A percentile compares a stretch with the other conserved stretches of the same genome.
These are phyloP conservation scores for Eucalyptus sideroxylon DNA, from an alignment of 345 rosid species.

Conservation along the genomic window DNA sequence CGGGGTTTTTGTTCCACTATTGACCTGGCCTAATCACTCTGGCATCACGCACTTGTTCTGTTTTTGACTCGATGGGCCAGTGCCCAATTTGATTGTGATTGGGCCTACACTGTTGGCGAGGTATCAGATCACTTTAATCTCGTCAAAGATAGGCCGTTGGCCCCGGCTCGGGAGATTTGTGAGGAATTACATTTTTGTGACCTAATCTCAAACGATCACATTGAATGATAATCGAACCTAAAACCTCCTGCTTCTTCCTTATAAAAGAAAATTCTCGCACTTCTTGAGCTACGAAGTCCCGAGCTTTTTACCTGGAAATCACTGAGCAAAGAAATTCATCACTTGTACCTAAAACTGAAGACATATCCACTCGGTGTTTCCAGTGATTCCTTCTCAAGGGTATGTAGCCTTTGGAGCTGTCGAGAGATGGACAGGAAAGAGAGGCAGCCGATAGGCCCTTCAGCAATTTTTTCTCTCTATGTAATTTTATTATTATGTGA, in stretches of 20 bases:
- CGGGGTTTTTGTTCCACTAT: background rate
- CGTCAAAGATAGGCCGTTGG: background rate
- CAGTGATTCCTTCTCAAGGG: background rate
- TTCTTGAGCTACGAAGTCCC: background rate
- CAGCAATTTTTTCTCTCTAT: background rate
- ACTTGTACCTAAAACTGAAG: background rate
- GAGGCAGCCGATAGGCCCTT: background rate
- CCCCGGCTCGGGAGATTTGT: background rate
- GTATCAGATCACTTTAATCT: background rate
- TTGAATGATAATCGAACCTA: background rate
- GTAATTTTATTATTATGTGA: background rate
- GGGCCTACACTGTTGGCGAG: background rate
- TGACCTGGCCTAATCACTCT: background rate
- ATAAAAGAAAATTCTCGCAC: background rate
- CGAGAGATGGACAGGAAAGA: background rate
- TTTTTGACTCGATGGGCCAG: background rate
- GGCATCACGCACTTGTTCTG: background rate
- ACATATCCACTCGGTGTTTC: background rate
- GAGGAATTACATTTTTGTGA: background rate
- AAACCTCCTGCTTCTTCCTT: background rate
- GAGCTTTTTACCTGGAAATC: background rate
- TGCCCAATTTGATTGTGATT: background rate
- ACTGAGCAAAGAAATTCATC: background rate
- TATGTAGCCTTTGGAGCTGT: background rate
- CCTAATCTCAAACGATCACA: background rate